These are phyloP conservation scores for Hyaloscypha finlandica DNA, from an alignment of 495 filamentous ascomycete species.

Conservation along the genomic window DNA sequence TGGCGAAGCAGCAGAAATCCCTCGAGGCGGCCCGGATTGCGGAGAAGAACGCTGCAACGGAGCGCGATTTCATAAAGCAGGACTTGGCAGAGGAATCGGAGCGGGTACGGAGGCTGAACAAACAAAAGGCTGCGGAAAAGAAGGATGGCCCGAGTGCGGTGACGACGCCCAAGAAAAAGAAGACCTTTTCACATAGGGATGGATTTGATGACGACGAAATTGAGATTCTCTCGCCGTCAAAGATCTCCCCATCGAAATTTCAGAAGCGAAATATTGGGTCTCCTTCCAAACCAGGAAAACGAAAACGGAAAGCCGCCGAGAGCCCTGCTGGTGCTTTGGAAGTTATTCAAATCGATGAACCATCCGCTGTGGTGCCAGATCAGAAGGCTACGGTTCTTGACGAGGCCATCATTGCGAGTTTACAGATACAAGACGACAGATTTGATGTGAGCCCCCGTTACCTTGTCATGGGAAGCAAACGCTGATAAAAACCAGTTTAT, in stretches of 20 bases:
- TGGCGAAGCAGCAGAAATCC: slow-evolving; percentile 46
- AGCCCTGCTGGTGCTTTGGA: slow-evolving; percentile 53
- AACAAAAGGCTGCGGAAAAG: slow-evolving; percentile 41
- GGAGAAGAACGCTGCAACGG: slow-evolving; percentile 46
- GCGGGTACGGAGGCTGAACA: slow-evolving; percentile 33
- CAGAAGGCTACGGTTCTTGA: slow-evolving; percentile 16
- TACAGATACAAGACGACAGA: slow-evolving; percentile 30
- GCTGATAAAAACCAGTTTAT: slow-evolving; percentile 27
- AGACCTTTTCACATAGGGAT: slow-evolving; percentile 46
- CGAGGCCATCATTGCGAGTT: slow-evolving; percentile 26
- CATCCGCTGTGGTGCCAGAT: slow-evolving; percentile 5
- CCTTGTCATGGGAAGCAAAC: neutral
- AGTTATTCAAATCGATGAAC: slow-evolving; percentile 39
- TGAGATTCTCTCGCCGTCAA: slow-evolving; percentile 37
- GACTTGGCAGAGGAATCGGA: slow-evolving; percentile 50
- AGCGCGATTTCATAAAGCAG: slow-evolving; percentile 53
- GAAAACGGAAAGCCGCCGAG: slow-evolving; percentile 52
- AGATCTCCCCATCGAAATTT: slow-evolving; percentile 32
- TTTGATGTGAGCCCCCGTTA: slow-evolving; percentile 29
- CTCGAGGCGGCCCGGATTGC: slow-evolving; percentile 47
- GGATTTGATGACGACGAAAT: slow-evolving; percentile 58
- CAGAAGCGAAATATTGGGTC: slow-evolving; percentile 20
- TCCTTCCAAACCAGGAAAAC: slow-evolving; percentile 41
- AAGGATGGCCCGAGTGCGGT: slow-evolving; percentile 24
- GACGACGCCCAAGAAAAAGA: slow-evolving; percentile 51